Percentiles rank a stretch among this genome's conserved stretches.
Conservation (phyloP, 2,329 filamentous ascomycete species). For the Zymoseptoria crescenta region DNA sequence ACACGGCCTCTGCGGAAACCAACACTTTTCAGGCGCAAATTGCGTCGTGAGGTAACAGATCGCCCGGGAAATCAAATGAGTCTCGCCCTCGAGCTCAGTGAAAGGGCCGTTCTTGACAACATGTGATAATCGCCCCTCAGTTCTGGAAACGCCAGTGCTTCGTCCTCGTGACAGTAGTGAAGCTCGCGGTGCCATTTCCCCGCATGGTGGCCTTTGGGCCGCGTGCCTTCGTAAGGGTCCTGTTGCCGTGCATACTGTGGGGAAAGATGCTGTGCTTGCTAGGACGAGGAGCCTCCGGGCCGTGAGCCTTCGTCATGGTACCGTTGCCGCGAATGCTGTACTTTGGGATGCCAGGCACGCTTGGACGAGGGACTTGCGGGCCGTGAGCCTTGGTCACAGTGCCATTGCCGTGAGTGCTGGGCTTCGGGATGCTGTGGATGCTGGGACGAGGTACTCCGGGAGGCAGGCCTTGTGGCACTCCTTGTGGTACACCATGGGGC, state of each 20-base stretch:
- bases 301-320: background rate
- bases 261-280: background rate
- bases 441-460: background rate
- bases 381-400: background rate
- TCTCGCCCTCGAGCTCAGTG: background rate
- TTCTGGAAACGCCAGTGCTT: background rate
- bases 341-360: too few relatives aligned
- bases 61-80: background rate
- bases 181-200: background rate
- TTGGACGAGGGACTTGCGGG: background rate
- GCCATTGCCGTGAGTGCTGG: background rate
- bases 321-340: background rate
- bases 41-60: background rate
- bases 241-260: background rate
- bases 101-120: background rate
- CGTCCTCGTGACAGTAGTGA: background rate
- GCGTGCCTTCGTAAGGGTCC: background rate
- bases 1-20: background rate
- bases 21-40: background rate
- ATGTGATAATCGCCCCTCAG: background rate
- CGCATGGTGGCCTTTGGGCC: background rate
- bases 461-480: background rate
- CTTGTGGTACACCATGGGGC: background rate
- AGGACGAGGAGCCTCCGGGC: too few relatives aligned
- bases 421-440: background rate